Percentiles rank a stretch among this genome's conserved stretches.
phyloP scores from a whole-genome alignment of 306 rosid species.

The Trifolium subterraneum region DNA sequence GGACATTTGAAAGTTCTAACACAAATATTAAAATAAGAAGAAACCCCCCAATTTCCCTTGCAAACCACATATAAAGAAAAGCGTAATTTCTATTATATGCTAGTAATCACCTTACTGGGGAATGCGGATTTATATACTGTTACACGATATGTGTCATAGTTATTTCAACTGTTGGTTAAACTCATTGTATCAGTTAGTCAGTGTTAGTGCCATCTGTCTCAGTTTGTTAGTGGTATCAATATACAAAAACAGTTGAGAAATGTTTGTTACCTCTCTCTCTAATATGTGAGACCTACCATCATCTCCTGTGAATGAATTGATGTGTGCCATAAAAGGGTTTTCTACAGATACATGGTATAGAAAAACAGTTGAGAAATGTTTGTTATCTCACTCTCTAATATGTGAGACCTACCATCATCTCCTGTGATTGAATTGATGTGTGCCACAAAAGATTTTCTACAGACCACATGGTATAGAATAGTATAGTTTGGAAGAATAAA shows the following conservation, averaged over 20 bases:
- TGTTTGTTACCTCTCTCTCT: not conserved
- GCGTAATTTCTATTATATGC: not conserved
- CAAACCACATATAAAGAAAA: conserved; percentile 1
- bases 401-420: not conserved
- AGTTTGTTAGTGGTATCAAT: not conserved
- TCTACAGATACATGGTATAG: not conserved
- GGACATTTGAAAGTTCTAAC: not conserved
- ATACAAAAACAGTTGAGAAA: not conserved
- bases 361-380: not conserved
- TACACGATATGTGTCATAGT: not conserved
- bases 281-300: not conserved
- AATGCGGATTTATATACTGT: not conserved
- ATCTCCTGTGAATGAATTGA: not conserved
- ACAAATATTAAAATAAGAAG: not conserved
- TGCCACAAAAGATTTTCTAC: not conserved
- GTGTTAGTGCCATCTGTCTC: not conserved
- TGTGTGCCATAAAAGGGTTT: not conserved
- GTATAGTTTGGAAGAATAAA: not conserved
- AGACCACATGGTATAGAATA: not conserved
- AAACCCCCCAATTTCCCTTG: not conserved
- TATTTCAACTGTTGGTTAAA: not conserved
- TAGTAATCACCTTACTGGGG: not conserved
- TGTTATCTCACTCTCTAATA: not conserved
- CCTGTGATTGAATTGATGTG: not conserved
- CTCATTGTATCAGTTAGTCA: not conserved